Conservation (phyloP, 495 filamentous ascomycete genomes). For the Lophiotrema nucula region DNA sequence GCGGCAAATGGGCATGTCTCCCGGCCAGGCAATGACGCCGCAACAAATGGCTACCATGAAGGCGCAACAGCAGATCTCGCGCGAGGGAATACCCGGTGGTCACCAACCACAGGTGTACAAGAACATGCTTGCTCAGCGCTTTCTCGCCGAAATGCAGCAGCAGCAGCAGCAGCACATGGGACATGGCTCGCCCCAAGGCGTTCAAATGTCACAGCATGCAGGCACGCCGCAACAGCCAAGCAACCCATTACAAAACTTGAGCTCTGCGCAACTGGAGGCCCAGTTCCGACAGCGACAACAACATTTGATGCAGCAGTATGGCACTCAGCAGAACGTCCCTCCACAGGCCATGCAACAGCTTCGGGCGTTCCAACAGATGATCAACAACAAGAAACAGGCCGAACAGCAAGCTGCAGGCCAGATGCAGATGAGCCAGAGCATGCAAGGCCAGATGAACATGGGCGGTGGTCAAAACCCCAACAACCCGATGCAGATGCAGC, state of each 20-base stretch:
- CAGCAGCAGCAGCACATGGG: constrained; percentile 14
- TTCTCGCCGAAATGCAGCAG: constrained; percentile 10
- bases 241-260: not conserved
- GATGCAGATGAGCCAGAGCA: constrained; percentile 13
- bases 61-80: constrained; percentile 16
- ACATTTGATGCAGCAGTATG: constrained; percentile 1
- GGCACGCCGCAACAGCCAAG: not conserved
- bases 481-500: constrained; percentile 20
- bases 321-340: not conserved
- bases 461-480: not conserved
- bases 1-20: constrained; percentile 11
- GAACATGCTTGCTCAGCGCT: constrained; percentile 10
- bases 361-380: not conserved
- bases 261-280: constrained; percentile 3
- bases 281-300: constrained; percentile 1
- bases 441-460: constrained; percentile 13
- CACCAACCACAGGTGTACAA: constrained; percentile 21
- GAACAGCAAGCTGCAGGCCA: constrained; percentile 4
- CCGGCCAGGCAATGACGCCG: not conserved
- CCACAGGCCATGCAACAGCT: constrained; percentile 9
- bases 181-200: constrained; percentile 18
- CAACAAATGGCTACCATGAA: constrained; percentile 17
- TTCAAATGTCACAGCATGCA: not conserved
- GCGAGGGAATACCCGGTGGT: constrained; percentile 15
- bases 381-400: not conserved